A percentile compares a stretch with the other conserved stretches of the same genome.
Evolutionary conservation across 495 filamentous ascomycete species (phyloP).

Genomic region (Aspergillus affinis): DNA sequence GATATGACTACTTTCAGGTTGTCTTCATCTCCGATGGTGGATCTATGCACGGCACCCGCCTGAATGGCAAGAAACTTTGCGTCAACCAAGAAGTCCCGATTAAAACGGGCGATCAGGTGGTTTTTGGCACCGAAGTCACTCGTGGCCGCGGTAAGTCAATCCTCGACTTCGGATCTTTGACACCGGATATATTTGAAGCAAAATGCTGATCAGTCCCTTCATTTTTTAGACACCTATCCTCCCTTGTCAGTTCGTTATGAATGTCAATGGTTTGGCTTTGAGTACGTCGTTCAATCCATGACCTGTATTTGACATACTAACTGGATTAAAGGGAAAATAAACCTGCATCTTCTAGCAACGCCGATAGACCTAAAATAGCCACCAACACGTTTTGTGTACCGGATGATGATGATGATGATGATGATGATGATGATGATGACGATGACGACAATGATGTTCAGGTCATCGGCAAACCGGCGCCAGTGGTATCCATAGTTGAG

Average conservation of each 20-base stretch:
- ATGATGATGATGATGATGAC: slow-evolving; percentile 18
- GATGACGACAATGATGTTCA: slow-evolving; percentile 3
- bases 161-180: too few species aligned
- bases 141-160: slow-evolving; percentile 45
- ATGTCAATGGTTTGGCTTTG: slow-evolving; percentile 29
- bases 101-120: slow-evolving; percentile 48
- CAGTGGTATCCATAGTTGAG: slow-evolving; percentile 1
- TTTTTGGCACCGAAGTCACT: slow-evolving; percentile 54
- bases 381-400: slow-evolving; percentile 48
- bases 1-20: slow-evolving; percentile 25
- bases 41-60: slow-evolving; percentile 60
- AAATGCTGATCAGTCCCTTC: slow-evolving; percentile 9
- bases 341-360: background rate
- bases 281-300: slow-evolving; percentile 10
- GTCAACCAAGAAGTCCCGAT: slow-evolving; percentile 35
- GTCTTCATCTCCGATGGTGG: slow-evolving; percentile 49
- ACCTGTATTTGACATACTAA: slow-evolving; percentile 12
- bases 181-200: background rate
- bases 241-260: slow-evolving; percentile 39
- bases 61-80: slow-evolving; percentile 45
- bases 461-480: background rate
- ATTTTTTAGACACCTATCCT: slow-evolving; percentile 36
- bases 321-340: slow-evolving; percentile 11
- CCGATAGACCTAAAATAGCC: slow-evolving; percentile 13
- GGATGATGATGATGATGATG: slow-evolving; percentile 42